Conservation (phyloP, 306 rosid species). For the Castanea crenata region DNA sequence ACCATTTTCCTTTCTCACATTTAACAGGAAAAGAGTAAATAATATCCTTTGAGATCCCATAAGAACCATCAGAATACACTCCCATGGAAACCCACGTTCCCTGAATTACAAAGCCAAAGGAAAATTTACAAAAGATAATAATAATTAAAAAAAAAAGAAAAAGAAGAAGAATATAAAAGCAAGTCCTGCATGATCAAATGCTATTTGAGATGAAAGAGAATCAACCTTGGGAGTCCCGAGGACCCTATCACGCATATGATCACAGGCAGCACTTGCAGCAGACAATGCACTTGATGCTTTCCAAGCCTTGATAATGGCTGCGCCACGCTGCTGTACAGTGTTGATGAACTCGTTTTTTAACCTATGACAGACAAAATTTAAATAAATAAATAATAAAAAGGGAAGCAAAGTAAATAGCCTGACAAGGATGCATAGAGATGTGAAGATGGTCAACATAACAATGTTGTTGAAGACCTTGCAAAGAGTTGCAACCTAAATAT, state of each 20-base stretch:
- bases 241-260: conserved; percentile 73
- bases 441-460: background rate
- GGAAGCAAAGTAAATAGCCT: background rate
- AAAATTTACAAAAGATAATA: background rate
- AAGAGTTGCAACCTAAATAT: no score
- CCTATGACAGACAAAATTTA: conserved; percentile 34
- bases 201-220: conserved; percentile 6
- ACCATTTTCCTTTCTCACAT: conserved; percentile 89
- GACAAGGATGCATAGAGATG: background rate
- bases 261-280: conserved; percentile 75
- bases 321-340: conserved; percentile 68
- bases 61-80: conserved; percentile 89
- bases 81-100: conserved; percentile 95
- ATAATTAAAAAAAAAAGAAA: no score
- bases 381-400: background rate
- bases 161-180: background rate
- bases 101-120: conserved; percentile 29
- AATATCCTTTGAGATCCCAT: conserved; percentile 69
- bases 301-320: conserved; percentile 62
- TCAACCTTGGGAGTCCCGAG: conserved; percentile 67
- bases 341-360: conserved; percentile 65
- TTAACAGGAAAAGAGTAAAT: conserved; percentile 94
- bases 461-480: background rate
- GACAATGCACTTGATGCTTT: conserved; percentile 67
- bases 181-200: conserved; percentile 1